Conservation (phyloP, 495 filamentous ascomycete genomes). For the Aspergillus carlsbadensis region DNA sequence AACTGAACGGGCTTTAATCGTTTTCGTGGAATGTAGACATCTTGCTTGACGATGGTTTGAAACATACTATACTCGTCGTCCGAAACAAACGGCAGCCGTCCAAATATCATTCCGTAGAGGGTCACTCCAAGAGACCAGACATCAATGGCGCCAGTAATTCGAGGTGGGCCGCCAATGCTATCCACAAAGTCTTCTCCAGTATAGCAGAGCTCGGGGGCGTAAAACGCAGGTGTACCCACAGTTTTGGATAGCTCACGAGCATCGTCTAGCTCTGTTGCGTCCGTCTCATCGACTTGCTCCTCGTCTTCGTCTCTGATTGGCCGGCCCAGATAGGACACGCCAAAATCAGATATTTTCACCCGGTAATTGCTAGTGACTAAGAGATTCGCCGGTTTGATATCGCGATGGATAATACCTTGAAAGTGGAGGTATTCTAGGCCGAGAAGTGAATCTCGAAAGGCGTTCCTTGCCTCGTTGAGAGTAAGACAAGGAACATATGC, state of each 20-base stretch:
- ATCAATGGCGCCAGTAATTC: slow-evolving; percentile 77
- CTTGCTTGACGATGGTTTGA: slow-evolving; percentile 82
- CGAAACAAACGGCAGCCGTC: slow-evolving; percentile 87
- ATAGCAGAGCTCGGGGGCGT: slow-evolving; percentile 95
- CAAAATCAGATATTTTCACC: slow-evolving; percentile 99
- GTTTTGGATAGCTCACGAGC: slow-evolving; percentile 95
- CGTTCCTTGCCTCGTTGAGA: slow-evolving; percentile 75
- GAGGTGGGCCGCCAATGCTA: slow-evolving; percentile 40
- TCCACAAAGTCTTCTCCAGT: slow-evolving; percentile 55
- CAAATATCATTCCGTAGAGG: slow-evolving; percentile 91
- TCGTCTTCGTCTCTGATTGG: slow-evolving; percentile 75
- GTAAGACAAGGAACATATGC: slow-evolving; percentile 91
- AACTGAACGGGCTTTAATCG: slow-evolving; percentile 75
- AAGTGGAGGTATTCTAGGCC: slow-evolving; percentile 96
- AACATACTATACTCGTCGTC: slow-evolving; percentile 91
- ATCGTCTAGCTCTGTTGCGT: slow-evolving; percentile 81
- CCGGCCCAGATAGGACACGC: slow-evolving; percentile 92
- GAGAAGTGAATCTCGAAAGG: slow-evolving; percentile 90
- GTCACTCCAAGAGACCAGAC: slow-evolving; percentile 97
- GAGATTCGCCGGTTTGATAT: slow-evolving; percentile 99
- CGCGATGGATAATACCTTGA: slow-evolving; percentile 93
- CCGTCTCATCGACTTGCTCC: slow-evolving; percentile 78
- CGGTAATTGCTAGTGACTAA: slow-evolving; percentile 80
- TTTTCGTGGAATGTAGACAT: slow-evolving; percentile 79
- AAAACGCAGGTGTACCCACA: slow-evolving; percentile 95